phyloP scores from a whole-genome alignment of 805 yeast genomes.

The Candida loeiensis region DNA sequence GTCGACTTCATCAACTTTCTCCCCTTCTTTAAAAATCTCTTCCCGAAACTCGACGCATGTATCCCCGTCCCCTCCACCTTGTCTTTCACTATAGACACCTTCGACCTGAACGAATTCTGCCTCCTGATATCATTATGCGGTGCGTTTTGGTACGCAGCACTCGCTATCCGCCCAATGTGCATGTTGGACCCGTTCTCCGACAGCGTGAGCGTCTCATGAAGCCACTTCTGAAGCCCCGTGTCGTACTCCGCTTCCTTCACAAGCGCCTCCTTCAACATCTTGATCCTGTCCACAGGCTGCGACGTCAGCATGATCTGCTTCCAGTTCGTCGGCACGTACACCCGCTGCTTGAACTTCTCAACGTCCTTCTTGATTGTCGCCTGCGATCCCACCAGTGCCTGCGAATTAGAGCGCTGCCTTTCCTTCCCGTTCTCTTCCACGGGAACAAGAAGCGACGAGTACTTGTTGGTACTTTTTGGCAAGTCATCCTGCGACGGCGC shows the following conservation, averaged over 20 bases:
- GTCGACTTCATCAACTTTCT: conserved; percentile 44
- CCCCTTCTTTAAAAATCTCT: conserved; percentile 54
- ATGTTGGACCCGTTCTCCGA: conserved; percentile 32
- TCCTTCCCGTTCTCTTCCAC: neutral
- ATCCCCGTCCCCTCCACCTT: conserved; percentile 43
- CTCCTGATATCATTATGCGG: conserved; percentile 52
- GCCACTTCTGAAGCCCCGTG: conserved; percentile 59
- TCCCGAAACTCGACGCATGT: conserved; percentile 53
- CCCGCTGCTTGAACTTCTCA: conserved; percentile 5
- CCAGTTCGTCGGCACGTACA: conserved; percentile 40
- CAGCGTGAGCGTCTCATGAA: conserved; percentile 43
- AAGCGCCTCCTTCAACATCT: conserved; percentile 41
- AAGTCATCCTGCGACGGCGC: conserved; percentile 10
- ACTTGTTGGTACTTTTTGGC: conserved; percentile 11
- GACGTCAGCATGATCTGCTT: conserved; percentile 37
- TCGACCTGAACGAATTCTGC: conserved; percentile 43
- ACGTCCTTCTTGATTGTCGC: neutral
- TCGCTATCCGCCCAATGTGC: conserved; percentile 52
- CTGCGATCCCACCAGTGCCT: conserved; percentile 3
- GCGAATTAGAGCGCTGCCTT: conserved; percentile 3
- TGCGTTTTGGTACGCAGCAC: conserved; percentile 65
- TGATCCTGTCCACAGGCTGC: conserved; percentile 41
- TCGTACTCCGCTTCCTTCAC: conserved; percentile 43
- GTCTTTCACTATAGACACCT: conserved; percentile 47
- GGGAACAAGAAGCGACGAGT: conserved; percentile 12